Evolutionary conservation across 2,329 filamentous ascomycete species (phyloP).

Genomic region (Fusarium sacchari): DNA sequence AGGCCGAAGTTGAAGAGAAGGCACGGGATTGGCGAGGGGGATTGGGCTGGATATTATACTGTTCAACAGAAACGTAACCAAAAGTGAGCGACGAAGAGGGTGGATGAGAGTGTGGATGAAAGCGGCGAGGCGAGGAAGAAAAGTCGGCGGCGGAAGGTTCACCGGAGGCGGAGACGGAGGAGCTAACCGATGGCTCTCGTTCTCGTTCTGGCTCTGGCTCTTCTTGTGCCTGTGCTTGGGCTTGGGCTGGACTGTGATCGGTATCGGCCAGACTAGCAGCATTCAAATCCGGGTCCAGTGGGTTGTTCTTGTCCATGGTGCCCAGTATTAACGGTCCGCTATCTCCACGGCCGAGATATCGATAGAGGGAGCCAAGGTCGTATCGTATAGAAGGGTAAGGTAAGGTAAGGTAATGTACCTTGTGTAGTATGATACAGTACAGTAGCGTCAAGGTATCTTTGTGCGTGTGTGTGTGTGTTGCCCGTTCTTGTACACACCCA

Average conservation of each 20-base stretch:
- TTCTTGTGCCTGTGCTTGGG: neutral
- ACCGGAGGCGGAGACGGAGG: slow-evolving; percentile 42
- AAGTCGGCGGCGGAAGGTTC: slow-evolving; percentile 42
- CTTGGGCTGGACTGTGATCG: slow-evolving; percentile 36
- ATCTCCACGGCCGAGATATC: slow-evolving; percentile 15
- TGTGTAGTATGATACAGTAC: neutral
- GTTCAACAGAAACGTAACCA: slow-evolving; percentile 21
- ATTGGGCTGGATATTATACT: slow-evolving; percentile 20
- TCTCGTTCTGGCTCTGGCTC: neutral
- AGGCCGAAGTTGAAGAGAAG: slow-evolving; percentile 43
- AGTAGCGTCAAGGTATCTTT: neutral
- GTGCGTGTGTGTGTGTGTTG: slow-evolving; percentile 7
- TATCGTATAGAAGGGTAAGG: slow-evolving; percentile 3
- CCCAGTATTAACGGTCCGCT: slow-evolving; percentile 31
- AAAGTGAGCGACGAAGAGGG: slow-evolving; percentile 23
- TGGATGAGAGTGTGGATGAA: slow-evolving; percentile 27
- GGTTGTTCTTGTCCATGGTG: slow-evolving; percentile 37
- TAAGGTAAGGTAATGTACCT: neutral
- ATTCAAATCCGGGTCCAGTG: slow-evolving; percentile 37
- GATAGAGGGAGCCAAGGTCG: slow-evolving; percentile 17
- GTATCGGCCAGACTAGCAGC: slow-evolving; percentile 38
- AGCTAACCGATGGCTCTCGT: slow-evolving; percentile 32
- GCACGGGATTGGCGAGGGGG: slow-evolving; percentile 32
- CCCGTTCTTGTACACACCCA: slow-evolving; percentile 19
- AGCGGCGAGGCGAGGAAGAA: slow-evolving; percentile 37